phyloP scores from a whole-genome alignment of 352 stramenopile species.

The Phytopythium litorale region DNA sequence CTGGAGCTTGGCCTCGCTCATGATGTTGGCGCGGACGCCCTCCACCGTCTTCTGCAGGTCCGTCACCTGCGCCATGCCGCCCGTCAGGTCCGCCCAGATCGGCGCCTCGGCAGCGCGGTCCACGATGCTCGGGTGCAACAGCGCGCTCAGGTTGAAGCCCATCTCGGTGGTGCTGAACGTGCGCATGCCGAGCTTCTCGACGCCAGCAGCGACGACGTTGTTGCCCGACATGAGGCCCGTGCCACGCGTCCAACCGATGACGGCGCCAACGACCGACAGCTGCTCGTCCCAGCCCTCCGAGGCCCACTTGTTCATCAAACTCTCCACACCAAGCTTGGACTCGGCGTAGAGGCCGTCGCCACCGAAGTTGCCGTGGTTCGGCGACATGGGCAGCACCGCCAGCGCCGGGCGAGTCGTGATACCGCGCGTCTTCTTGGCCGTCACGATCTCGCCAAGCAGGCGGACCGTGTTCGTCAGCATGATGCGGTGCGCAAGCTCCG shows the following conservation, averaged over 20 bases:
- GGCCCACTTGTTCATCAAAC: slow-evolving; percentile 84
- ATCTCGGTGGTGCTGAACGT: slow-evolving; percentile 88
- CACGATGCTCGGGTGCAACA: slow-evolving; percentile 81
- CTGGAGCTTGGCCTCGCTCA: slow-evolving; percentile 56
- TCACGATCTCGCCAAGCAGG: slow-evolving; percentile 74
- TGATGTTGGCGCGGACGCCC: slow-evolving; percentile 44
- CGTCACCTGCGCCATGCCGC: slow-evolving; percentile 71
- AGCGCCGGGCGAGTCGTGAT: slow-evolving; percentile 76
- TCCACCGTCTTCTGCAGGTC: slow-evolving; percentile 72
- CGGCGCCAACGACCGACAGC: slow-evolving; percentile 75
- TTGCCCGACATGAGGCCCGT: slow-evolving; percentile 89
- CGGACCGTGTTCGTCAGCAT: slow-evolving; percentile 88
- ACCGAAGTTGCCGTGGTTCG: slow-evolving; percentile 86
- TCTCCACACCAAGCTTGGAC: slow-evolving; percentile 85
- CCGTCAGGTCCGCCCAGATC: slow-evolving; percentile 77
- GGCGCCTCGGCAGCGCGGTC: slow-evolving; percentile 64
- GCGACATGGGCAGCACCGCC: slow-evolving; percentile 75
- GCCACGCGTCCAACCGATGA: slow-evolving; percentile 87
- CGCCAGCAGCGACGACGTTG: slow-evolving; percentile 76
- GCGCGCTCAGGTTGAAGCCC: slow-evolving; percentile 84
- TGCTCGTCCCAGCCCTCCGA: slow-evolving; percentile 86
- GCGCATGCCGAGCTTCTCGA: slow-evolving; percentile 78
- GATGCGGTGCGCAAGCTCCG: slow-evolving; percentile 81
- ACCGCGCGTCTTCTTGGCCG: slow-evolving; percentile 63
- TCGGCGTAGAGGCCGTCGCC: slow-evolving; percentile 86